phyloP scores from a whole-genome alignment of 192 early-diverging fungal species.

The Backusella mclennaniae region DNA sequence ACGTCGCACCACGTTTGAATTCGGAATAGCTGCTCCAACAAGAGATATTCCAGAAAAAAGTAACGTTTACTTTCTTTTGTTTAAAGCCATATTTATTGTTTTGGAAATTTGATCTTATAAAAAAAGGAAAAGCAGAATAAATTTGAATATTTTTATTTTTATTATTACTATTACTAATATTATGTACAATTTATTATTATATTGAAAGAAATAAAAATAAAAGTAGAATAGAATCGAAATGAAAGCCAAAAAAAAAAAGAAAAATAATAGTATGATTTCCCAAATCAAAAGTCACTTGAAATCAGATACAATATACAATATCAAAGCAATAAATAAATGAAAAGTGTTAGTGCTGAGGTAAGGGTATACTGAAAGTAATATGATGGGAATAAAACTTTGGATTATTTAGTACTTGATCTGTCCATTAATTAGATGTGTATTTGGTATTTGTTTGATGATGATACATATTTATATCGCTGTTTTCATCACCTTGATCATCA shows the following conservation, averaged over 20 bases:
- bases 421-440: conserved; percentile 5
- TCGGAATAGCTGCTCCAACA: not conserved
- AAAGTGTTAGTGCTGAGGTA: not conserved
- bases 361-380: not conserved
- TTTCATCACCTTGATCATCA: not conserved
- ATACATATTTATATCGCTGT: not conserved
- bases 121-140: not conserved
- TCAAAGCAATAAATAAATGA: not conserved
- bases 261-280: not conserved
- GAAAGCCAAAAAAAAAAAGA: not conserved
- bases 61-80: not conserved
- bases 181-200: conserved; percentile 5
- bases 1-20: not conserved
- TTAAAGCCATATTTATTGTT: not conserved
- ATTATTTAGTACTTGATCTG: not conserved
- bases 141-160: not conserved
- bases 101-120: not conserved
- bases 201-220: not conserved
- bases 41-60: conserved; percentile 7
- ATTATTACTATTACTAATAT: not conserved
- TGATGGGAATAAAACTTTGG: not conserved
- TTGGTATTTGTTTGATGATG: not conserved
- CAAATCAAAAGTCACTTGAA: conserved; percentile 4
- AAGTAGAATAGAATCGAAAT: not conserved
- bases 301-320: conserved; percentile 1